Percentiles rank a stretch among this genome's conserved stretches.
These are phyloP conservation scores for Amylocystis lapponica DNA, from an alignment of 768 basidiomycete genomes.

Conservation along the genomic window DNA sequence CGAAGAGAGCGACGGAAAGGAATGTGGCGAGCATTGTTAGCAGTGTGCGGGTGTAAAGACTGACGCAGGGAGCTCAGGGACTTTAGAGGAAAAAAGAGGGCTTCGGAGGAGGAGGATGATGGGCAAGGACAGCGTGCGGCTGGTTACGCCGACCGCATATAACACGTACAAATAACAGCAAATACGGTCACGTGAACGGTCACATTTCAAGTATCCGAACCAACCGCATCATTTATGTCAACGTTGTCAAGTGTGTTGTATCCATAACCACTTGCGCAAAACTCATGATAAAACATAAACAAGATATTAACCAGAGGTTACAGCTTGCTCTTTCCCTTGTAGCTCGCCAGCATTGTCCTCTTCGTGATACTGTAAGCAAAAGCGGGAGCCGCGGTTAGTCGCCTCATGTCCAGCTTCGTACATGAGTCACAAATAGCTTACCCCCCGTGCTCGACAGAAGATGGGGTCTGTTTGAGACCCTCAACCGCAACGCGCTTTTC, in stretches of 20 bases:
- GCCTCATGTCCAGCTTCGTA: constrained; percentile 4
- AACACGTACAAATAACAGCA: constrained; percentile 9
- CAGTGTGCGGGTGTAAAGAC: constrained; percentile 15
- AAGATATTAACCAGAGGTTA: constrained; percentile 9
- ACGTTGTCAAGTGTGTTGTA: too few relatives aligned
- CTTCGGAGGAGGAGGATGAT: constrained; percentile 20
- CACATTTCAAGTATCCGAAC: too few relatives aligned
- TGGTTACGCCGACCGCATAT: constrained; percentile 9
- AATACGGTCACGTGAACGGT: too few relatives aligned
- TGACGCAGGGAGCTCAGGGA: constrained; percentile 24
- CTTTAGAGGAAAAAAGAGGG: constrained; percentile 17
- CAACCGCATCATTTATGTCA: too few relatives aligned
- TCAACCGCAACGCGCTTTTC: constrained; percentile 52
- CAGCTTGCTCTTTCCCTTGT: constrained; percentile 52
- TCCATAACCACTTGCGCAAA: too few relatives aligned
- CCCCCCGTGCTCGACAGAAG: constrained; percentile 68
- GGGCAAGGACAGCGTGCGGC: constrained; percentile 18
- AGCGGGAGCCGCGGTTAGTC: constrained; percentile 2
- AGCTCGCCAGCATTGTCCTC: constrained; percentile 57
- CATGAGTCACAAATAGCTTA: constrained; percentile 32
- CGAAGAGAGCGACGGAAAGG: constrained; percentile 68
- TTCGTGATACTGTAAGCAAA: constrained; percentile 49
- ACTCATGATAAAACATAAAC: too few relatives aligned
- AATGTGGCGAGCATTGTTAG: constrained; percentile 74
- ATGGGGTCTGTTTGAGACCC: constrained; percentile 54